A percentile compares a stretch with the other conserved stretches of the same genome.
Conservation (phyloP, 805 yeast species). For the Candida railenensis region DNA sequence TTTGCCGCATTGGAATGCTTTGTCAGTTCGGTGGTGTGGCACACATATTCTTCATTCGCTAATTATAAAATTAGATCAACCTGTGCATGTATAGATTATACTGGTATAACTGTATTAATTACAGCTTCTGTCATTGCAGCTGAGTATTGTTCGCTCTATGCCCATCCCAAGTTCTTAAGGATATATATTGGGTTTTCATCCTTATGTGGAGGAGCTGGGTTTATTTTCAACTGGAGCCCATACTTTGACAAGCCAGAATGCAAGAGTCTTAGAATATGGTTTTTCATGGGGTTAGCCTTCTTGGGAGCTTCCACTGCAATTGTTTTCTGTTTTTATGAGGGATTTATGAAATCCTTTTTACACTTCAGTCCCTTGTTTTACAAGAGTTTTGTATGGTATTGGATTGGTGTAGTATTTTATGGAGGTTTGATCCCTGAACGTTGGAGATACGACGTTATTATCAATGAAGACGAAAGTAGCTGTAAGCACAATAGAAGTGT, state of each 20-base stretch:
- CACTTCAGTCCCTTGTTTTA: constrained; percentile 67
- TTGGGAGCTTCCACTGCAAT: constrained; percentile 70
- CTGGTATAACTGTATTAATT: constrained; percentile 88
- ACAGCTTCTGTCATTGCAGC: constrained; percentile 86
- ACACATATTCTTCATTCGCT: constrained; percentile 81
- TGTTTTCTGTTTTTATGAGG: constrained; percentile 54
- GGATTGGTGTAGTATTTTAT: constrained; percentile 81
- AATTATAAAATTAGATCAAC: constrained; percentile 58
- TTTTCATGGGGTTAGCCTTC: constrained; percentile 74
- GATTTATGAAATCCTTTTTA: constrained; percentile 48
- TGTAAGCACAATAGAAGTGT: constrained; percentile 24
- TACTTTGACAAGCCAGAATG: constrained; percentile 85
- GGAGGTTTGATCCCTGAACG: constrained; percentile 89
- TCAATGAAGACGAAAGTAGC: constrained; percentile 40
- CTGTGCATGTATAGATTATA: constrained; percentile 92
- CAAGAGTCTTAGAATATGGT: constrained; percentile 73
- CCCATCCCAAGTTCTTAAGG: constrained; percentile 49
- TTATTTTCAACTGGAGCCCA: constrained; percentile 88
- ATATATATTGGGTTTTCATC: constrained; percentile 61
- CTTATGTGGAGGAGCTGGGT: constrained; percentile 68
- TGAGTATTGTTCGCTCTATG: constrained; percentile 74
- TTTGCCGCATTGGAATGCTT: constrained; percentile 76
- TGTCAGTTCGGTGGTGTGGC: constrained; percentile 82
- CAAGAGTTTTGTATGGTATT: constrained; percentile 72
- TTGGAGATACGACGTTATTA: constrained; percentile 68